Base-by-base conservation (phyloP, 75 land plant genomes). In the Pinus tabuliformis region DNA sequence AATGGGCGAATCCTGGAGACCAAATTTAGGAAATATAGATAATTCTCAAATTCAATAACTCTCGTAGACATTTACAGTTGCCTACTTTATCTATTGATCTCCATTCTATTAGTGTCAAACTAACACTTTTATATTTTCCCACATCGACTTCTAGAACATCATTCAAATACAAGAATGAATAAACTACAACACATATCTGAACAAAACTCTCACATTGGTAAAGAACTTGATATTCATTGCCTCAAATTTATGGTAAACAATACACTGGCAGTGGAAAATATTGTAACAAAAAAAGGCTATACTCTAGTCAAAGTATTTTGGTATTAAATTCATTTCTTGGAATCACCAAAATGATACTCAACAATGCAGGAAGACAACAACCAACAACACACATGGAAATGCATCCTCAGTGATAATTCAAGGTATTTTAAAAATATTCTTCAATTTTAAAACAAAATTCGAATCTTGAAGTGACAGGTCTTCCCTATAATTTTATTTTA, bases 401-500 rank as follows among this genome's bases (percentile, higher is more conserved):
- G 52, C 52, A 39, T 42, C 24, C 39, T 68, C 42, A 16, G 75
- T 28, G 17, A 66, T 36, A 21, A 58, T 61, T 81, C 64, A 89
- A 49, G 80, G 91, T 76, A 96, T 96, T 77, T 86, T 87, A 78
- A 96, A 96, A 9, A 96, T 76, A 14, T 66, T 86, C 83, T 94
- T 96, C 83, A 94, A 73, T 64, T 83, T 94, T 57, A 90, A 89
- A 57, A 96, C 89, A 70, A 96, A 80, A 59, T 78, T 91, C 99
- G 93, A 93, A 22, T 96, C 97, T 3, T 94, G 97, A 5, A 72
- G 83, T 15, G 93, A 77, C 62, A 96, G 76, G 45, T 96, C 99
- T 73, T 94, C 91, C 89, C 95, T 79, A 73, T 90, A 97, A 74
- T 92, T 90, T 74, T 85, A 92, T 78, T 94, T 97, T 77, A 97